phyloP scores from a whole-genome alignment of 805 yeast species.

The Ogataea methanolica region DNA sequence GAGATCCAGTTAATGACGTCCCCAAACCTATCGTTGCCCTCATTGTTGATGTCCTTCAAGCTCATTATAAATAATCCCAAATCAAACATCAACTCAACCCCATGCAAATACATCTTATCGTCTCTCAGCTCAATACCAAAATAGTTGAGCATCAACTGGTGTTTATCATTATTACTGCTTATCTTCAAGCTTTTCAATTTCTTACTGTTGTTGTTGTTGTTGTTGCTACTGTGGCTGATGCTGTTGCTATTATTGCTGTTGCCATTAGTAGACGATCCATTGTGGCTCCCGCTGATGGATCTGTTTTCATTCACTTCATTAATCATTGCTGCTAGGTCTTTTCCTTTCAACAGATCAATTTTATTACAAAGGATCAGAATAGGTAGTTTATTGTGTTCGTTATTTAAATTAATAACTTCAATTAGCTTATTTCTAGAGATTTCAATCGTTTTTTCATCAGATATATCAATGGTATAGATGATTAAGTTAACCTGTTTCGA shows the following conservation, averaged over 20 bases:
- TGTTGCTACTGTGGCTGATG: neutral
- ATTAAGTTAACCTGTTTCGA: slow-evolving; percentile 14
- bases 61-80: slow-evolving; percentile 20
- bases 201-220: neutral
- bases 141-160: slow-evolving; percentile 14
- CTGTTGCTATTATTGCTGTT: too few species aligned
- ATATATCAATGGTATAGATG: slow-evolving; percentile 25
- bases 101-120: neutral
- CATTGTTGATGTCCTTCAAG: slow-evolving; percentile 8
- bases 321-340: slow-evolving; percentile 6
- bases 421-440: slow-evolving; percentile 17
- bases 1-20: slow-evolving; percentile 22
- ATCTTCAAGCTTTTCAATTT: slow-evolving; percentile 6
- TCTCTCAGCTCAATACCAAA: slow-evolving; percentile 13
- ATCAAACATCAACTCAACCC: slow-evolving; percentile 18
- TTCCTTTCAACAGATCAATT: slow-evolving; percentile 21
- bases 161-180: slow-evolving; percentile 4
- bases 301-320: slow-evolving; percentile 1
- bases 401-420: slow-evolving; percentile 18
- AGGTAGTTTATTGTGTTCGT: slow-evolving; percentile 16
- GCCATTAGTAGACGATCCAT: too few species aligned
- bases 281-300: too few species aligned
- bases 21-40: slow-evolving; percentile 9
- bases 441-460: slow-evolving; percentile 25
- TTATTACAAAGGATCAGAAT: slow-evolving; percentile 28